Evolutionary conservation across 495 filamentous ascomycete genomes (phyloP).

Genomic region (Niebla homalea): DNA sequence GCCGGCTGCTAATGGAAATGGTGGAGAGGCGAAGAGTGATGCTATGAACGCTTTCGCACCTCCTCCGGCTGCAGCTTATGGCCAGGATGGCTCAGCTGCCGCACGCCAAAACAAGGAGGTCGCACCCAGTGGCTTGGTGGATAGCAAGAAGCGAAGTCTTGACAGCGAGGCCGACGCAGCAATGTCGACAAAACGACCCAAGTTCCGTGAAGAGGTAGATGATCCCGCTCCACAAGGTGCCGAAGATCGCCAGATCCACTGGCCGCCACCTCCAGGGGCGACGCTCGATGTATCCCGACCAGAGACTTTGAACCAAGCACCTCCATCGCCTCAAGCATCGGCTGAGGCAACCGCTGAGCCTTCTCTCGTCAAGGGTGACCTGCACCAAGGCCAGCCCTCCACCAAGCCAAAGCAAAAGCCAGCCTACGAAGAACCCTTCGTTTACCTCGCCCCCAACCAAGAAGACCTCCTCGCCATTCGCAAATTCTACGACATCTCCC

Average conservation of each 20-base stretch:
- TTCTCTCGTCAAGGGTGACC: slow-evolving; percentile 16
- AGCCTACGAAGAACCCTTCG: slow-evolving; percentile 77
- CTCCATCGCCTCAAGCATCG: slow-evolving; percentile 12
- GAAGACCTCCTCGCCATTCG: slow-evolving; percentile 60
- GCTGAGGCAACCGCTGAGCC: slow-evolving; percentile 14
- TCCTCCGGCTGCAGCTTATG: slow-evolving; percentile 25
- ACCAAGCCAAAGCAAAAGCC: slow-evolving; percentile 29
- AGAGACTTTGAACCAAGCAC: slow-evolving; percentile 20
- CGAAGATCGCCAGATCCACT: slow-evolving; percentile 39
- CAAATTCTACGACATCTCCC: slow-evolving; percentile 67
- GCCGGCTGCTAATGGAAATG: slow-evolving; percentile 25
- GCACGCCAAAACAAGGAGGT: slow-evolving; percentile 27
- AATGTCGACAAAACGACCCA: slow-evolving; percentile 33
- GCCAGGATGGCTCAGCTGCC: slow-evolving; percentile 16
- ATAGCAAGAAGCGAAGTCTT: slow-evolving; percentile 27
- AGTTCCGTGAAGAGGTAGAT: slow-evolving; percentile 27
- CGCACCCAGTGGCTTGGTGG: slow-evolving; percentile 19
- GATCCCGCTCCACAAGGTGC: slow-evolving; percentile 21
- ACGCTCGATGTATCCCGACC: slow-evolving; percentile 28
- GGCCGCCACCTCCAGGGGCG: slow-evolving; percentile 30
- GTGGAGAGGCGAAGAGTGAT: slow-evolving; percentile 33
- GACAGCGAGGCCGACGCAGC: slow-evolving; percentile 28
- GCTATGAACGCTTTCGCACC: slow-evolving; percentile 34
- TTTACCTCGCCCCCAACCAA: slow-evolving; percentile 63
- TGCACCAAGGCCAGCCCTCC: background rate